Percentiles rank a stretch among this genome's conserved stretches.
Conservation (phyloP, 2,329 filamentous ascomycete species). For the Neofusicoccum cordaticola region DNA sequence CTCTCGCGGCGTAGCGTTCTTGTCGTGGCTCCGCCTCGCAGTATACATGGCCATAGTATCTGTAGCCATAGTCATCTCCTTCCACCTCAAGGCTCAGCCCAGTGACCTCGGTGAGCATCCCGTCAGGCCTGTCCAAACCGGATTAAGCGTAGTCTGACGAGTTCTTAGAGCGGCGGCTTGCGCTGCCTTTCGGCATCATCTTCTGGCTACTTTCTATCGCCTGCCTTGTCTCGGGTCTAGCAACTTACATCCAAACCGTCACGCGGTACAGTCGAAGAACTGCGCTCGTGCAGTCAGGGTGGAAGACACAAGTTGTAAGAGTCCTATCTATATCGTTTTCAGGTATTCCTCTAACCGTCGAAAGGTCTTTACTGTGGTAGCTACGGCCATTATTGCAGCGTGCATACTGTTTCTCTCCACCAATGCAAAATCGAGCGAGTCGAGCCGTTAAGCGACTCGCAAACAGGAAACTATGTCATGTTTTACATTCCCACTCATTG, state of each 20-base stretch:
- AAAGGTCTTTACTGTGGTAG: conserved; percentile 38
- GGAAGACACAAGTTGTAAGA: conserved; percentile 79
- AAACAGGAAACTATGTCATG: neutral
- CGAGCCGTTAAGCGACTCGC: neutral
- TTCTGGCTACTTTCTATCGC: conserved; percentile 81
- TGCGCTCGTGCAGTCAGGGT: conserved; percentile 88
- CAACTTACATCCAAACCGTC: conserved; percentile 82
- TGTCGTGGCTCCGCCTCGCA: conserved; percentile 85
- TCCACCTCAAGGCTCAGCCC: conserved; percentile 78
- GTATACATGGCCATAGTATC: conserved; percentile 90
- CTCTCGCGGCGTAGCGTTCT: conserved; percentile 55
- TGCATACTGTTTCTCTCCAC: conserved; percentile 42
- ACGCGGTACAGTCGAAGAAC: conserved; percentile 74
- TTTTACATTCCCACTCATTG: neutral
- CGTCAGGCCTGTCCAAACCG: conserved; percentile 13
- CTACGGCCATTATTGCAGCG: conserved; percentile 40
- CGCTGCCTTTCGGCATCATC: conserved; percentile 77
- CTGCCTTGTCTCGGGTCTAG: conserved; percentile 74
- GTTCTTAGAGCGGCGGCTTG: conserved; percentile 68
- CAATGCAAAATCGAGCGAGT: conserved; percentile 25
- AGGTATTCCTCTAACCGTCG: neutral
- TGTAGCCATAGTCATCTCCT: conserved; percentile 87
- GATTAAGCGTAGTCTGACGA: neutral
- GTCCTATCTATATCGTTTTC: neutral
- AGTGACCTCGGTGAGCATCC: conserved; percentile 38